A percentile compares a stretch with the other conserved stretches of the same genome.
phyloP scores from a whole-genome alignment of 768 basidiomycete genomes.

The Agrocybe pediades region DNA sequence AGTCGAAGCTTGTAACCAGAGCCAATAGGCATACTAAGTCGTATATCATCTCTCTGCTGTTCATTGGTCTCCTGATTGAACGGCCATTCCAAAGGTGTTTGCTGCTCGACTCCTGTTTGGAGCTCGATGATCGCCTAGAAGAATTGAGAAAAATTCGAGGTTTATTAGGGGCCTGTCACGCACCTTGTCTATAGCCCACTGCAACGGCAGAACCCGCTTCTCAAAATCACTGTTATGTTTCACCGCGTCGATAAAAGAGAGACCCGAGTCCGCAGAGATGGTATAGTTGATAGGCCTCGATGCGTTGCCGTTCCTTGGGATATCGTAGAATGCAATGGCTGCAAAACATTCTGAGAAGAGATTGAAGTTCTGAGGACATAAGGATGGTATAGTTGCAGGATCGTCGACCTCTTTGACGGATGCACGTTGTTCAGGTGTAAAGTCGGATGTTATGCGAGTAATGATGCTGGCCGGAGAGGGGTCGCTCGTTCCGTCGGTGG shows the following conservation, averaged over 20 bases:
- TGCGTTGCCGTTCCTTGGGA: constrained; percentile 44
- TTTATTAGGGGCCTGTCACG: constrained; percentile 11
- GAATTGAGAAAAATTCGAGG: background rate
- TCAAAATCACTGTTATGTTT: constrained; percentile 72
- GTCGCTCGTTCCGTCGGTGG: constrained; percentile 54
- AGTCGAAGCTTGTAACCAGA: too few species aligned
- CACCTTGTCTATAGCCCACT: constrained; percentile 77
- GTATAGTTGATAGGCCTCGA: constrained; percentile 62
- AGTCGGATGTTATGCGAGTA: constrained; percentile 55
- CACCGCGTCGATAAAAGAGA: constrained; percentile 66
- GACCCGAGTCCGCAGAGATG: constrained; percentile 66
- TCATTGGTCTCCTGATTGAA: constrained; percentile 70
- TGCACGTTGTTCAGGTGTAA: constrained; percentile 45
- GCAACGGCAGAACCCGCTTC: constrained; percentile 65
- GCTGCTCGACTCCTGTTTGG: constrained; percentile 54
- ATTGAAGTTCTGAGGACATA: constrained; percentile 79
- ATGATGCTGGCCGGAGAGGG: constrained; percentile 66
- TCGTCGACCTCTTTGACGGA: constrained; percentile 51
- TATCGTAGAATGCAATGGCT: constrained; percentile 60
- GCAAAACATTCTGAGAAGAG: constrained; percentile 71
- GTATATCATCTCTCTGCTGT: constrained; percentile 54
- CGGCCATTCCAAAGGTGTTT: constrained; percentile 72
- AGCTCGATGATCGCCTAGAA: constrained; percentile 68
- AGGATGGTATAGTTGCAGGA: constrained; percentile 48
- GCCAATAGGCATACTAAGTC: constrained; percentile 53